Base-by-base conservation (phyloP, 1,284 basidiomycete genomes). In the Inonotus hispidus region DNA sequence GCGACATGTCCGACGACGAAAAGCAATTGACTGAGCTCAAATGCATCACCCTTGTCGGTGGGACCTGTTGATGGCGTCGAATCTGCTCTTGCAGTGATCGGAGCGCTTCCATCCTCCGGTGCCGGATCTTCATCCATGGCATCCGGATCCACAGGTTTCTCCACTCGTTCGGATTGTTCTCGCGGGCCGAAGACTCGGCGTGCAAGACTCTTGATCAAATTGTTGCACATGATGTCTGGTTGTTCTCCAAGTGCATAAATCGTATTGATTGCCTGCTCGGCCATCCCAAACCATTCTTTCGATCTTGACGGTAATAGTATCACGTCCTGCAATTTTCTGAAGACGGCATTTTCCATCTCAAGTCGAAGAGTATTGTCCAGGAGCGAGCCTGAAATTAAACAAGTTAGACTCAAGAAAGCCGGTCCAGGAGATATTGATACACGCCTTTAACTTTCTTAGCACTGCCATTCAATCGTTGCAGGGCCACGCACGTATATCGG, bases 1-100 rank as follows among this genome's bases (percentile, higher is more conserved):
- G 95, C 94, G 19, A 97, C 91, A 72, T 99, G 96, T 0, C 96
- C 97, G 4, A 98, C 94, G 45, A 93, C 82, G 71, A 98, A 99
- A 6, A 99, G 77, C 19, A 98, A 81, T 71, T 98, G 95, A 59
- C 90, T 92, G 16, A 99, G 81, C 63, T 87, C 83, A 71, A 96
- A 98, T 0, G 90, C 87, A 64, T 95, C 89, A 0, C 87, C 87
- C 0, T 82, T 69, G 64, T 92, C 88, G 56, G 4, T 64, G n/a
- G 58, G 41, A 5, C 58, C 7, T 8, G 49, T 21, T 16, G 58
- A 59, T 19, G 66, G 65, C 38, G 67, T 59, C 21, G 65, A 63
- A 45, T 58, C 45, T 23, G 53, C 56, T 21, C 57, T 59, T 37
- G 56, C 57, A 38, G 62, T 57, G 13, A 37, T 43, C n/a, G 50